A percentile compares a stretch with the other conserved stretches of the same genome.
Evolutionary conservation across 179 eudicot genomes (phyloP).

Genomic region (Silene noctiflora): DNA sequence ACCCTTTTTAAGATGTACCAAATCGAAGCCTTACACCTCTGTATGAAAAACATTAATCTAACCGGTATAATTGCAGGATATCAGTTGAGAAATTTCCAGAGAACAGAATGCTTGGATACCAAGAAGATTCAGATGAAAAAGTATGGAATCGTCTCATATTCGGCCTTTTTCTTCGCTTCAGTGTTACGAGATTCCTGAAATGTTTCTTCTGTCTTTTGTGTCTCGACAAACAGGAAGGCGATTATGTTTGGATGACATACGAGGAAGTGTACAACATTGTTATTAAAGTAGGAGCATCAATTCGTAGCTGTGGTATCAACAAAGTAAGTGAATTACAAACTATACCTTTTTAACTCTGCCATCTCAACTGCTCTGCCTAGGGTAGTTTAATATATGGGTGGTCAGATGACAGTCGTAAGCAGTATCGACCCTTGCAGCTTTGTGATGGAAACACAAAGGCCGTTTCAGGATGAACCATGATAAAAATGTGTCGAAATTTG

Average conservation of each 20-base stretch:
- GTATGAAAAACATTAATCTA: too few species aligned
- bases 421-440: too few species aligned
- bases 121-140: slow-evolving; percentile 53
- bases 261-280: slow-evolving; percentile 64
- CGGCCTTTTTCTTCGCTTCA: too few species aligned
- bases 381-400: too few species aligned
- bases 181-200: too few species aligned
- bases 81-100: slow-evolving; percentile 68
- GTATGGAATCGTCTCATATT: slow-evolving; percentile 32
- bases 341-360: neutral
- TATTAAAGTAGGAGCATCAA: slow-evolving; percentile 66
- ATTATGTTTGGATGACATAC: slow-evolving; percentile 75
- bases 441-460: too few species aligned
- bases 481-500: too few species aligned
- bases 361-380: too few species aligned
- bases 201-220: too few species aligned
- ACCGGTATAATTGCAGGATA: slow-evolving; percentile 28
- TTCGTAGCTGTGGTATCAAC: slow-evolving; percentile 55
- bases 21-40: too few species aligned
- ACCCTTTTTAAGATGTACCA: neutral
- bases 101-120: slow-evolving; percentile 76
- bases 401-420: too few species aligned
- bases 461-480: too few species aligned
- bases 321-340: slow-evolving; percentile 47
- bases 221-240: slow-evolving; percentile 43